A percentile compares a stretch with the other conserved stretches of the same genome.
Evolutionary conservation across 495 filamentous ascomycete species (phyloP).

Genomic region (Trichoderma virens): DNA sequence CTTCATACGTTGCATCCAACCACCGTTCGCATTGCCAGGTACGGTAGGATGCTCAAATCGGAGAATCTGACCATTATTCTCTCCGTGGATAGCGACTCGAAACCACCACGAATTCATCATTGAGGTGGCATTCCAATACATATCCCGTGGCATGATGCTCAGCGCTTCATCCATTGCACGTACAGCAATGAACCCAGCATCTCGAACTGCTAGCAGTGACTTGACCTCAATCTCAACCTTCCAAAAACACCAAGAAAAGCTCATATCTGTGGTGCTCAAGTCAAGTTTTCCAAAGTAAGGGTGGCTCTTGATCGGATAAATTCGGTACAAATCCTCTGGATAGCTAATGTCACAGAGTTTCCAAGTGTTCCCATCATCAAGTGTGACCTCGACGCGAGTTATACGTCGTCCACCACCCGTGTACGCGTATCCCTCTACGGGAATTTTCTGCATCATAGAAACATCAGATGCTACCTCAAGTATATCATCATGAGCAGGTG

Average conservation of each 20-base stretch:
- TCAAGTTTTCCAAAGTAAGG: constrained; percentile 76
- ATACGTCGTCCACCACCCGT: constrained; percentile 81
- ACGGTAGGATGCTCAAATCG: constrained; percentile 89
- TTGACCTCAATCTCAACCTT: constrained; percentile 58
- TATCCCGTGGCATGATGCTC: constrained; percentile 81
- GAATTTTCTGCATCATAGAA: constrained; percentile 43
- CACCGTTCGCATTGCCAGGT: constrained; percentile 70
- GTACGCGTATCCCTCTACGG: constrained; percentile 77
- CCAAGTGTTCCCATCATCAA: constrained; percentile 83
- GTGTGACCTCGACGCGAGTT: constrained; percentile 73
- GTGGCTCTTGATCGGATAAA: constrained; percentile 50
- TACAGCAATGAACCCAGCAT: constrained; percentile 68
- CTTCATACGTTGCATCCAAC: constrained; percentile 97
- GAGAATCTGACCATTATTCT: constrained; percentile 45
- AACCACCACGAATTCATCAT: constrained; percentile 99
- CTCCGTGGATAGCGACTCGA: constrained; percentile 68
- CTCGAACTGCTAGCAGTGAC: constrained; percentile 40
- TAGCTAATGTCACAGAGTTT: constrained; percentile 73
- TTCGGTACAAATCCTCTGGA: constrained; percentile 78
- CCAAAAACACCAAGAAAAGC: constrained; percentile 97
- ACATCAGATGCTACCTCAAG: constrained; percentile 43
- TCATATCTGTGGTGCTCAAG: constrained; percentile 72
- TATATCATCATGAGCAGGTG: constrained; percentile 73
- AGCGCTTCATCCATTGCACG: constrained; percentile 90
- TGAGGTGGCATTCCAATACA: constrained; percentile 94